phyloP scores from a whole-genome alignment of 192 early-diverging fungal genomes.

The Linnemannia hyalina region DNA sequence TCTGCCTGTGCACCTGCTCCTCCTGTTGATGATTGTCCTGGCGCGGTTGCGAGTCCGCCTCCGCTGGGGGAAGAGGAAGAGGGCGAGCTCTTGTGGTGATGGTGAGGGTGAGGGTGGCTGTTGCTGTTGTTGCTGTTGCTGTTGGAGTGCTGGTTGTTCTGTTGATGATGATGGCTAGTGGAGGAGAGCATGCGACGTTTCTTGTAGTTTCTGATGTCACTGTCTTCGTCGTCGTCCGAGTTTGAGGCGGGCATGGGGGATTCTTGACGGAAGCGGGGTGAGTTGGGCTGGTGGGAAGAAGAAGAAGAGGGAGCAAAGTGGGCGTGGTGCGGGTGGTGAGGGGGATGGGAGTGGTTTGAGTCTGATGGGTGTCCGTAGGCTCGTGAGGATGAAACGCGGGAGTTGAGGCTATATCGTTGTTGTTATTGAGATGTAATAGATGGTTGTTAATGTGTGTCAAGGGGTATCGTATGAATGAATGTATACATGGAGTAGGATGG shows the following conservation, averaged over 20 bases:
- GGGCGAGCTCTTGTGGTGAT: conserved; percentile 12
- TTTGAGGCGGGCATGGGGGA: conserved; percentile 53
- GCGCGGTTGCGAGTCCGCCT: not conserved
- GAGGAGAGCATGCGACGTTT: conserved; percentile 29
- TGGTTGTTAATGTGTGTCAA: not conserved
- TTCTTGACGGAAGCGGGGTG: conserved; percentile 48
- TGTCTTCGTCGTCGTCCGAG: conserved; percentile 54
- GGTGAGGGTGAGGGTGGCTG: conserved; percentile 4
- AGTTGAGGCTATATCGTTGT: not conserved
- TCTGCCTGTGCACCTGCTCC: conserved; percentile 34
- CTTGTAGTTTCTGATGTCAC: conserved; percentile 51
- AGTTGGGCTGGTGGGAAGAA: conserved; percentile 15
- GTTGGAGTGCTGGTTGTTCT: not conserved
- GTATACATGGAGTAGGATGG: not conserved
- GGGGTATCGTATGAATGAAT: not conserved
- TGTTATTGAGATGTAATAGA: not conserved
- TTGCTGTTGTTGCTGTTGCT: not conserved
- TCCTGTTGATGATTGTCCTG: not conserved
- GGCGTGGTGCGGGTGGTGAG: not conserved
- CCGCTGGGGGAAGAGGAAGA: conserved; percentile 2
- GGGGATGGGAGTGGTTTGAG: conserved; percentile 1
- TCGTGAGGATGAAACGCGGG: conserved; percentile 8
- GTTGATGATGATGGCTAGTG: not conserved
- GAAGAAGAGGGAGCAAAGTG: conserved; percentile 20
- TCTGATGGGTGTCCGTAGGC: not conserved